Evolutionary conservation across 2,329 filamentous ascomycete genomes (phyloP), one percentile per base, ranked within the genome.

Genomic region (Ascochyta pisi): DNA sequence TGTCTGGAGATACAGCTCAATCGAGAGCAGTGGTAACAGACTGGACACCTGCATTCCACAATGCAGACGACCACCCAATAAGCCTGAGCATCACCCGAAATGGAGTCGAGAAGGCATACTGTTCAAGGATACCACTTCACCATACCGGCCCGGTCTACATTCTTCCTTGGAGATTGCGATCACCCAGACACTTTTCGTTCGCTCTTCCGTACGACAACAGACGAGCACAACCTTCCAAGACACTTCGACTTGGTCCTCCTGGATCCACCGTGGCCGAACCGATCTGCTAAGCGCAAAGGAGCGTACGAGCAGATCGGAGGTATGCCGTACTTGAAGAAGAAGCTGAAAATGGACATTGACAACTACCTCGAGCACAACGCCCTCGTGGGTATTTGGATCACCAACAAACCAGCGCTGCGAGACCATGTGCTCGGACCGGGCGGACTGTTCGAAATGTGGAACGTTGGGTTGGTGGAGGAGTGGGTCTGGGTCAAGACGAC

Each of bases 401-500:
- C 91, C 45, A 94, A 94, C 74, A 90, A 87, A 60, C 75, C 82
- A 2, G 79, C 79, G 16, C 69, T 85, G 13, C 77, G 84, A 22
- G 79, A 86, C 3, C 74, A 84, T 22, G 81, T 82, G 16, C 75
- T 92, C 0, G 82, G 68, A 39, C 78, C 81, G 0, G 72, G 77
- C 2, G 87, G 87, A 1, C 61, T 93, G 2, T 89, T 93, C 61
- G 81, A 83, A 6, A 74, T 79, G 31, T 92, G 89, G 89, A 87
- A 85, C 23, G 76, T 94, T 0, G 81, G 87, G 47, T 69, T 85
- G 10, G 79, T 85, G 0, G 84, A 87, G 44, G 89, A 93, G 69
- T 94, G 90, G 90, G 81, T 86, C 2, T 95, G 90, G 90, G 73
- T 93, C 44, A 95, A 95, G 73, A 82, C 89, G 10, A 91, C 90